Conservation (phyloP, 192 early-diverging fungal species). For the Podochytrium sp. region DNA sequence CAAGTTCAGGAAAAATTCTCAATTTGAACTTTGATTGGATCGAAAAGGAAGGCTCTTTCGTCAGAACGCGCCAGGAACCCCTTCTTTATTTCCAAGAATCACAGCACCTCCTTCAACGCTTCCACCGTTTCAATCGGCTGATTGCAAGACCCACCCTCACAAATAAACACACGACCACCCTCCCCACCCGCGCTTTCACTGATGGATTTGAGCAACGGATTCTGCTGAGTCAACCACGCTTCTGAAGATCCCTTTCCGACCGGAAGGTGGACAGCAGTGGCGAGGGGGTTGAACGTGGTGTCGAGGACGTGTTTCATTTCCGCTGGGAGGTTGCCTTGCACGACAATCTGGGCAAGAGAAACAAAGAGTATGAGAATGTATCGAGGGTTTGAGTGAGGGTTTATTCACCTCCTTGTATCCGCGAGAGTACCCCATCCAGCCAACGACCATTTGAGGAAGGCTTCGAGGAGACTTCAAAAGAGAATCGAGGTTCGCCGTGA, state of each 20-base stretch:
- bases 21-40: no score
- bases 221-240: background rate
- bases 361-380: no score
- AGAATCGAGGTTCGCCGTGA: background rate
- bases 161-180: background rate
- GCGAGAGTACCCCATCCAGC: background rate
- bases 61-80: no score
- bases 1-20: no score
- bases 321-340: background rate
- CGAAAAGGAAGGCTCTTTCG: no score
- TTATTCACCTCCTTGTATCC: conserved; percentile 25
- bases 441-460: background rate
- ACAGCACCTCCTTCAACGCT: background rate
- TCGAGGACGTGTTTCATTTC: background rate
- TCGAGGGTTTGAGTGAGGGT: no score
- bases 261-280: background rate
- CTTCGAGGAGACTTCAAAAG: background rate
- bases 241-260: background rate
- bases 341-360: no score
- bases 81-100: no score
- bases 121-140: background rate
- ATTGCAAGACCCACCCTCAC: background rate
- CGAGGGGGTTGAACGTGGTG: background rate
- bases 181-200: background rate
- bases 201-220: background rate